Base-by-base conservation (phyloP, 345 rosid species). In the Salix suchowensis region DNA sequence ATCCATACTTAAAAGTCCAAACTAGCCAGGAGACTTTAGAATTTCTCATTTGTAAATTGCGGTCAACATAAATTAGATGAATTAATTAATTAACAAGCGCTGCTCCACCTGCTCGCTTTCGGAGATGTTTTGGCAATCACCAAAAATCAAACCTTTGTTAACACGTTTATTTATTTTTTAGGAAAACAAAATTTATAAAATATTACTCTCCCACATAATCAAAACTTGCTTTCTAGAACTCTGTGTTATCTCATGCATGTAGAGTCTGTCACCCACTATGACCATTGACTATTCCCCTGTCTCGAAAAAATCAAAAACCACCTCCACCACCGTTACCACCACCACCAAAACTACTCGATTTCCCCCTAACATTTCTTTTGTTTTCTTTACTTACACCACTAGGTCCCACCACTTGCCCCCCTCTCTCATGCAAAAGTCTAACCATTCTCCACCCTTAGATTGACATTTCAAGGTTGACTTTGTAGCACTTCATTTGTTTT, bases 361-460 rank as follows among this genome's bases (percentile, higher is more conserved):
- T 58, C 28, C 28, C 24, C 64, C 24, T 4, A 4, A 23, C 28
- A 26, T 12, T n/a, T 58, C 28, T 58, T 58, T 58, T 58, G 6
- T 58, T 58, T 46, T 58, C 10, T 3, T 3, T 10, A 58, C 64
- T 3, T 10, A 58, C 64, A 58, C 64, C 11, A 1, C 64, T 58
- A 3, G 64, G 64, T 3, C 64, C 64, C 64, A 58, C 64, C 64
- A 58, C 64, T 6, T 7, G 9, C 24, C 60, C 23, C 62, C n/a
- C 62, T n/a, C 62, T 52, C 58, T 52, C 54, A 1, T 50, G 24
- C 28, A 58, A n/a, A 58, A 58, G 64, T 23, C 64, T 0, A 58
- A 58, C 64, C 64, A 58, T n/a, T 58, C 64, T 58, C 64, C 64
- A 58, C 64, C 64, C 64, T 58, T 58, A 23, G 64, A 58, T 58